Base-by-base conservation (phyloP, 2,329 filamentous ascomycete genomes). In the Penicillium sp. region DNA sequence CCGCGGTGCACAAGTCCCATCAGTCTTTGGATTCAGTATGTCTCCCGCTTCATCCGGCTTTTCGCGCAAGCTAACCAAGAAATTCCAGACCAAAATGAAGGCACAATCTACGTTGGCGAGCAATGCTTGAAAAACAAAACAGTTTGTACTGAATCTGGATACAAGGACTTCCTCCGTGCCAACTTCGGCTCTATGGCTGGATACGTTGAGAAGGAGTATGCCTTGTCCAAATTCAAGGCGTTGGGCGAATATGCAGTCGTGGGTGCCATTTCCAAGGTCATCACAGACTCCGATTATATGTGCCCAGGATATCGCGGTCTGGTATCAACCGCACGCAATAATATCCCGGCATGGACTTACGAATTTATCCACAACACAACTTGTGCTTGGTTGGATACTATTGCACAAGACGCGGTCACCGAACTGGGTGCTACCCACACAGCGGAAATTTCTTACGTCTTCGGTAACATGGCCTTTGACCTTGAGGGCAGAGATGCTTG, bases 1-100 rank as follows among this genome's bases (percentile, higher is more conserved):
- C n/a, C 43, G 45, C 6, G 60, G 60, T 13, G 41, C 52, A 10
- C 48, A 55, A 39, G 60, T 63, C 24, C 61, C 61, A 10, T 26
- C 52, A 10, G 37, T 63, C 36, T 59, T 61, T 49, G 60, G 61
- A 47, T 60, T 8, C 12, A 64, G 61, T 63, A 59, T 37, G 60
- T 46, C 18, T 21, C 32, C 17, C 15, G 12, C n/a, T n/a, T 7
- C n/a, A 36, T 24, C 4, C 4, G 7, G 7, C 20, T 23, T 41
- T 6, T 3, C 27, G 8, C 26, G 13, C 33, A 18, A 3, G 17
- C 24, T 50, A 42, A 53, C 39, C 18, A 30, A 36, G 5, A 8
- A 39, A 30, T 24, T 13, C 4, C 9, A 53, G 46, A 46, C 33
- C n/a, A 20, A 10, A 18, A 43, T 3, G 51, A 49, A 23, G 50